Evolutionary conservation across 352 stramenopile species (phyloP).

Genomic region (Globisporangium sylvaticum): DNA sequence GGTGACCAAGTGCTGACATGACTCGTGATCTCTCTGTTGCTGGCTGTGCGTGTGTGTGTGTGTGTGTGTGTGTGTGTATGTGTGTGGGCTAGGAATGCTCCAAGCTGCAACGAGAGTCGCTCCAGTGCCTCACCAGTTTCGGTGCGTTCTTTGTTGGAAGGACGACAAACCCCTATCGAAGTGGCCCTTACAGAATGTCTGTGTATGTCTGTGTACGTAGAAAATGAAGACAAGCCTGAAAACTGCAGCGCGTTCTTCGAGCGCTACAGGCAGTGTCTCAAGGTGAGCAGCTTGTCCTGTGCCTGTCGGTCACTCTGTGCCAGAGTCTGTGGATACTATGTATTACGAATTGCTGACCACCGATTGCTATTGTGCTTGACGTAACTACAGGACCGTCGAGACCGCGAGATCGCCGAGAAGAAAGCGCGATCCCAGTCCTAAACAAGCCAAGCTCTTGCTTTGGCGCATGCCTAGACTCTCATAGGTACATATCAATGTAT

Average conservation of each 20-base stretch:
- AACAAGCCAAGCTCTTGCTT: background rate
- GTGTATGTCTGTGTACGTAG: constrained; percentile 18
- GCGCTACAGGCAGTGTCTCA: constrained; percentile 63
- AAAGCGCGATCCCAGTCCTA: constrained; percentile 22
- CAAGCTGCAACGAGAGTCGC: constrained; percentile 63
- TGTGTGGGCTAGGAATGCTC: constrained; percentile 43
- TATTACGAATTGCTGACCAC: background rate
- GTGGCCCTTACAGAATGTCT: background rate
- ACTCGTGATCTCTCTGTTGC: background rate
- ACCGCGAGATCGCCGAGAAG: constrained; percentile 33
- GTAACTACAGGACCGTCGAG: constrained; percentile 27
- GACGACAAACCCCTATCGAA: background rate
- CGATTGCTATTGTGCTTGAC: background rate
- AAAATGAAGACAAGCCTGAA: constrained; percentile 44
- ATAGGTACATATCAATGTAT: background rate
- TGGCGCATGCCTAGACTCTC: background rate
- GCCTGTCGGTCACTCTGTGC: background rate
- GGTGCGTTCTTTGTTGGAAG: background rate
- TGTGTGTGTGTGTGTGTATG: background rate
- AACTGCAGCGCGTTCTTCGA: constrained; percentile 56
- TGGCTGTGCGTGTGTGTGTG: background rate
- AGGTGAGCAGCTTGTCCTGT: constrained; percentile 18
- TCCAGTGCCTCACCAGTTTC: constrained; percentile 58
- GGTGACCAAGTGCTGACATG: background rate
- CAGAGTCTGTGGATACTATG: background rate